Conservation (phyloP, 2,329 filamentous ascomycete genomes). For the Cladosporium sp. region DNA sequence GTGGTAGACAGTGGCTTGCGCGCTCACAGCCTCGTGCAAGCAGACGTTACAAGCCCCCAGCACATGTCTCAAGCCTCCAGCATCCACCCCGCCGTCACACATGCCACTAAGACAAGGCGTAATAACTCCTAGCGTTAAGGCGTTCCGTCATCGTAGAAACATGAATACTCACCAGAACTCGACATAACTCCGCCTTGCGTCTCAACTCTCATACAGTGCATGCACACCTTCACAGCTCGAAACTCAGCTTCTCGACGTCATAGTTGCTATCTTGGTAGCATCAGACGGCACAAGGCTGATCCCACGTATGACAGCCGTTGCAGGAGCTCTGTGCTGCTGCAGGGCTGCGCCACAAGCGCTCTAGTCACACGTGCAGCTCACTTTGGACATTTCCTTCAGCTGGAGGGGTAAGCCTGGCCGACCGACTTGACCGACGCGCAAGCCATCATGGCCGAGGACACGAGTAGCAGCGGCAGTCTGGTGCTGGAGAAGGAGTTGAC, state of each 20-base stretch:
- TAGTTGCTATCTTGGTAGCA: neutral
- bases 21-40: neutral
- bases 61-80: neutral
- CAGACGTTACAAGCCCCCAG: neutral
- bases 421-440: slow-evolving; percentile 2
- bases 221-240: neutral
- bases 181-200: neutral
- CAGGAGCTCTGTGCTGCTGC: neutral
- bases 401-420: neutral
- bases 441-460: slow-evolving; percentile 11
- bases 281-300: neutral
- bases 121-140: neutral
- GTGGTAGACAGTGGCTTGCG: neutral
- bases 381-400: neutral
- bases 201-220: neutral
- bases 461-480: slow-evolving; percentile 9
- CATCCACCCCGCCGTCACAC: neutral
- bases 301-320: neutral
- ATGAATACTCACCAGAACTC: neutral
- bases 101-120: neutral
- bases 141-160: neutral
- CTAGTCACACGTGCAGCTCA: slow-evolving; percentile 2
- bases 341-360: slow-evolving; percentile 9
- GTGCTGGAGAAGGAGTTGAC: slow-evolving; percentile 92
- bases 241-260: neutral